These are phyloP conservation scores for Copromyces sp. DNA, from an alignment of 495 filamentous ascomycete genomes.

Conservation along the genomic window DNA sequence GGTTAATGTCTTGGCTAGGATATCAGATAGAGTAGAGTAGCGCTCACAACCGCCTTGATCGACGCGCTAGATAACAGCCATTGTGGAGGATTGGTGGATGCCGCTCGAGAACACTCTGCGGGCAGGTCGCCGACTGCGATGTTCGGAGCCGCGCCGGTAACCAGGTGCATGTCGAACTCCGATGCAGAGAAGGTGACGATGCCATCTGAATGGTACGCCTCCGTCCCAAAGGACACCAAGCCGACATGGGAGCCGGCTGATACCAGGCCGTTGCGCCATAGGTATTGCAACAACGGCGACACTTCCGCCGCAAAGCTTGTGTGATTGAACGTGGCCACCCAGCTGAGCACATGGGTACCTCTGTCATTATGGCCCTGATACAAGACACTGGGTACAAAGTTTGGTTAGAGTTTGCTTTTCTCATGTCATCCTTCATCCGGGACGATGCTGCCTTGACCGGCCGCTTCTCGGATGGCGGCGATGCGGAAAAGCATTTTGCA, in stretches of 20 bases:
- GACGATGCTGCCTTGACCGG: neutral
- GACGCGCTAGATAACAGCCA: constrained; percentile 11
- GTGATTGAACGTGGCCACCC: constrained; percentile 12
- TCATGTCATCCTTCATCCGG: neutral
- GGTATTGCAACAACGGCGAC: constrained; percentile 18
- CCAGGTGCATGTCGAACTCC: constrained; percentile 10
- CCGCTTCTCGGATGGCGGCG: neutral
- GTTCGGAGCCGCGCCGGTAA: constrained; percentile 13
- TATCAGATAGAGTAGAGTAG: constrained; percentile 8
- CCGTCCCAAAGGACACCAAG: constrained; percentile 17
- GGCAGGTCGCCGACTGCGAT: neutral
- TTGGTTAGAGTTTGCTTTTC: neutral
- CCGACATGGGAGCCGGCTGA: constrained; percentile 15
- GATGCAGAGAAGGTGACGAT: constrained; percentile 21
- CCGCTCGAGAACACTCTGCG: constrained; percentile 1
- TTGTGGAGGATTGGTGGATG: constrained; percentile 1
- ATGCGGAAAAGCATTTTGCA: neutral
- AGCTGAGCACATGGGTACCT: constrained; percentile 19
- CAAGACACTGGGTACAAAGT: constrained; percentile 7
- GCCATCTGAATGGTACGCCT: constrained; percentile 15
- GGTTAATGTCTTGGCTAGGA: constrained; percentile 5
- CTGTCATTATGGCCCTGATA: constrained; percentile 18
- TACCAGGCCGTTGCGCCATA: constrained; percentile 19
- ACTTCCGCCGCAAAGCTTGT: constrained; percentile 17
- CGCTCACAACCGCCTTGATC: constrained; percentile 15